These are phyloP conservation scores for Myotisia sp. DNA, from an alignment of 2,329 filamentous ascomycete species.

Conservation along the genomic window DNA sequence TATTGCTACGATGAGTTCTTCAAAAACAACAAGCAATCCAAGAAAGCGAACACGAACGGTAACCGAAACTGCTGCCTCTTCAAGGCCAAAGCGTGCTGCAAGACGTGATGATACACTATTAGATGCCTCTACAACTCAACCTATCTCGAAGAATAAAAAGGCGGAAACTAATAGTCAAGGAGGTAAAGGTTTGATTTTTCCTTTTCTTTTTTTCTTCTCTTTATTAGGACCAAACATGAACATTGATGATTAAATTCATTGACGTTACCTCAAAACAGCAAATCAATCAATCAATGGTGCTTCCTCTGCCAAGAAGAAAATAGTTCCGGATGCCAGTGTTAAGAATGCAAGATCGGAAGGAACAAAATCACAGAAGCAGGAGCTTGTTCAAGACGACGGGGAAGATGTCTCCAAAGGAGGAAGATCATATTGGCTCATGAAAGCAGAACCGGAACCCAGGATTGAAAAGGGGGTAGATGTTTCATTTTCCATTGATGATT, in stretches of 20 bases:
- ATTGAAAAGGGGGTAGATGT: conserved; percentile 79
- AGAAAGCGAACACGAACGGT: conserved; percentile 2
- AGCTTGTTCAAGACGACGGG: background rate
- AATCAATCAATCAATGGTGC: background rate
- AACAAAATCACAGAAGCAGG: conserved; percentile 1
- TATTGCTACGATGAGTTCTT: background rate
- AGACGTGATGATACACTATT: background rate
- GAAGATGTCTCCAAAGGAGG: conserved; percentile 6
- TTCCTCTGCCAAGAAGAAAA: conserved; percentile 2
- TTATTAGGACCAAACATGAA: too few relatives aligned
- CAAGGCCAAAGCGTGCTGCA: conserved; percentile 7
- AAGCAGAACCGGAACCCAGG: conserved; percentile 76
- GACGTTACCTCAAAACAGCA: too few relatives aligned
- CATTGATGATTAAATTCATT: too few relatives aligned
- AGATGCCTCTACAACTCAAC: conserved; percentile 1
- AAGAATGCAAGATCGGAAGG: background rate
- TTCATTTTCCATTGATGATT: conserved; percentile 85
- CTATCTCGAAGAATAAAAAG: conserved; percentile 1
- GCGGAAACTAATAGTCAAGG: background rate
- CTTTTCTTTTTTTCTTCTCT: background rate
- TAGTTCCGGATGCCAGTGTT: background rate
- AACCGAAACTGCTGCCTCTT: conserved; percentile 9
- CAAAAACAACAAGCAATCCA: background rate
- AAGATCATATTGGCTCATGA: conserved; percentile 62
- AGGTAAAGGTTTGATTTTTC: conserved; percentile 1